Evolutionary conservation across 75 land plant genomes (phyloP).

Genomic region (Chamaecyparis obtusa): DNA sequence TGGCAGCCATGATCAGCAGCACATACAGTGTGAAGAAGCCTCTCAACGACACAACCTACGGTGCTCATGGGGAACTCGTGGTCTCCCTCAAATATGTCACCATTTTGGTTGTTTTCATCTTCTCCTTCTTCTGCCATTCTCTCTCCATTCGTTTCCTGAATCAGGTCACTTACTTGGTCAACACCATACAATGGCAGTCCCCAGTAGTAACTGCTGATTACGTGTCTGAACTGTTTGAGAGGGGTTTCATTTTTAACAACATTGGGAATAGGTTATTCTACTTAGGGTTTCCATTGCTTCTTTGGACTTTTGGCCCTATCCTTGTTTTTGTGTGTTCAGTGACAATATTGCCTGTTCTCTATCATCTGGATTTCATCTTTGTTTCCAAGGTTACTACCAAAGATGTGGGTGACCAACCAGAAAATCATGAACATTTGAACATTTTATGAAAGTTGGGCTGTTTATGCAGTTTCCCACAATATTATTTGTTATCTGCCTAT

Average conservation of each 20-base stretch:
- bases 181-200: conserved; percentile 32
- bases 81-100: conserved; percentile 63
- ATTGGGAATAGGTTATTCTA: conserved; percentile 81
- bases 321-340: conserved; percentile 60
- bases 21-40: conserved; percentile 71
- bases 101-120: conserved; percentile 65
- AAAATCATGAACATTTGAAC: not conserved
- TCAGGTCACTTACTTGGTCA: conserved; percentile 88
- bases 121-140: conserved; percentile 84
- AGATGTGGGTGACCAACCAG: not conserved
- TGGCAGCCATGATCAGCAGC: conserved; percentile 76
- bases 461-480: not conserved
- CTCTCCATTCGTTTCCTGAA: conserved; percentile 79
- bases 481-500: no score
- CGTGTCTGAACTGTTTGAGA: conserved; percentile 62
- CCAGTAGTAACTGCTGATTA: conserved; percentile 27
- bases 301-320: conserved; percentile 91
- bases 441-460: not conserved
- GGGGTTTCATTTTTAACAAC: conserved; percentile 53
- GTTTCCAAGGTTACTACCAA: not conserved
- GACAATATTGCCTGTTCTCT: conserved; percentile 58
- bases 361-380: conserved; percentile 59
- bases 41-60: conserved; percentile 42
- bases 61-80: conserved; percentile 70
- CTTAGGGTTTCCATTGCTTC: conserved; percentile 69